Evolutionary conservation across 331 rosid genomes (phyloP), one percentile per base, ranked within the genome.

Genomic region (Erythrophleum ivorense): DNA sequence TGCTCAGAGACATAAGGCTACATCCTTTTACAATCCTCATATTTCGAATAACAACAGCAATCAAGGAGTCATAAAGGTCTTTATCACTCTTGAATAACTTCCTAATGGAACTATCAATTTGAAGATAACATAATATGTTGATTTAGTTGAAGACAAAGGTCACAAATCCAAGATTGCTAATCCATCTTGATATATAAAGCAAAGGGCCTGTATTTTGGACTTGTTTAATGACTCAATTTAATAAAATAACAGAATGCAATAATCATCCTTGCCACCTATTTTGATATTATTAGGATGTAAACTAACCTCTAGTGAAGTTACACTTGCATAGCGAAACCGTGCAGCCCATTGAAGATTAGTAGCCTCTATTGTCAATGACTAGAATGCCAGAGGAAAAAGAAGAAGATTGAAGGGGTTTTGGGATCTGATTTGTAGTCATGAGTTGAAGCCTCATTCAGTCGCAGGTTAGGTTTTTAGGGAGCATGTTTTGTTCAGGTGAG

Each of bases 1-100:
- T 53, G 34, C 58, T 80, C 60, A 18, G 19, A 80, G 90, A 78
- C 5, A 59, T 55, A 59, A 84, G 53, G 31, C 67, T 75, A 60
- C 73, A 75, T 81, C 92, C 99, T 97, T 88, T 83, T 76, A 93
- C 91, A 77, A 89, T 89, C 92, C 89, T 95, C 89, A 95, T 85
- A 88, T 91, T 93, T 82, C 80, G 87, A 84, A 95, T 89, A 73
- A 90, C 86, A 78, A 85, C 94, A 73, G 99, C 97, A 3, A 84
- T 63, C 90, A 95, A 84, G 77, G 87, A 80, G 68, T 93, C 92
- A 55, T 95, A 90, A 45, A 95, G 84, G 64, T 91, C 99, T 84
- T 90, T 87, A 78, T 90, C 92, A 85, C 88, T 81, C 81, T 85
- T 91, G 81, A 93, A 57, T 86, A 91, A 83, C 85, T 93, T 93